phyloP scores from a whole-genome alignment of 768 basidiomycete species.

The Tricholoma flavovirens region DNA sequence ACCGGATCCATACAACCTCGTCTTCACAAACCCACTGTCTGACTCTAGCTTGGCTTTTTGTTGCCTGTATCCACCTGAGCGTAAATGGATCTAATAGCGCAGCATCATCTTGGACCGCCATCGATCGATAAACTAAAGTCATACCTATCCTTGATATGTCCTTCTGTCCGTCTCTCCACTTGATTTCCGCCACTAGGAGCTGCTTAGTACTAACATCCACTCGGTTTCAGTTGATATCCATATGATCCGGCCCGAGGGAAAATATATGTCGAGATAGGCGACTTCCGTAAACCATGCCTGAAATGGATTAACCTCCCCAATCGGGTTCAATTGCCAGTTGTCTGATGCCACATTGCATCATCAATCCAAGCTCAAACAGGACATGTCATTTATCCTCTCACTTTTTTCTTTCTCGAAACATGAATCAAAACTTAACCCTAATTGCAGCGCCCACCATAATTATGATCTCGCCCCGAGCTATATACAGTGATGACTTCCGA shows the following conservation, averaged over 20 bases:
- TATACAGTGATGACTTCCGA: background rate
- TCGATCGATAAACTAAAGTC: background rate
- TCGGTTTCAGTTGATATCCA: background rate
- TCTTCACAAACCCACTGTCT: background rate
- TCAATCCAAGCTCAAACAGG: background rate
- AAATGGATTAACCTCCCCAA: background rate
- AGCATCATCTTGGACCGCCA: background rate
- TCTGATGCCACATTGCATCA: background rate
- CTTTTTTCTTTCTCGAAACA: constrained; percentile 2
- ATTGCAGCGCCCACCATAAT: background rate
- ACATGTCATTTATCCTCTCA: background rate
- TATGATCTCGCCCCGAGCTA: no score
- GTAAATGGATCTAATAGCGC: background rate
- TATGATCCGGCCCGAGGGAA: background rate
- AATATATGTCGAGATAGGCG: background rate
- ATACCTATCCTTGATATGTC: background rate
- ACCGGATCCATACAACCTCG: background rate
- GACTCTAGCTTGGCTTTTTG: background rate
- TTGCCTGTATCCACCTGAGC: background rate
- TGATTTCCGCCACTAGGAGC: background rate
- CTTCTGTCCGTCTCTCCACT: background rate
- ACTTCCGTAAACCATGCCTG: background rate
- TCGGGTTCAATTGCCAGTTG: background rate
- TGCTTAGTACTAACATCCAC: background rate
- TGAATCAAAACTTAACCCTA: background rate